phyloP scores from a whole-genome alignment of 345 rosid genomes.

The Fremontodendron californicum region DNA sequence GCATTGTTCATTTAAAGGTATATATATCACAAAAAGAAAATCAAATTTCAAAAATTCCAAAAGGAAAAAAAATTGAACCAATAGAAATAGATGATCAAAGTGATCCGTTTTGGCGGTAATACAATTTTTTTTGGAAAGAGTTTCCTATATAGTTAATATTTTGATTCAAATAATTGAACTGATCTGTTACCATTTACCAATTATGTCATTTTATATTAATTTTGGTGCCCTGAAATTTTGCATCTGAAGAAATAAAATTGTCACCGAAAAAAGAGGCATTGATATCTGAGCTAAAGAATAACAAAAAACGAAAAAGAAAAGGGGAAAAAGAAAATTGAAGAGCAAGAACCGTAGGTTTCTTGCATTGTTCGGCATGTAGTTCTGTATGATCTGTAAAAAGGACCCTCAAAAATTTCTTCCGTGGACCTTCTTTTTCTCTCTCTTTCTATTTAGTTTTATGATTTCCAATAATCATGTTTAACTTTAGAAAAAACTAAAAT shows the following conservation, averaged over 20 bases:
- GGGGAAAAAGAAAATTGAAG: background rate
- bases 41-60: background rate
- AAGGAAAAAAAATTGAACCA: background rate
- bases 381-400: constrained; percentile 15
- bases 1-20: constrained; percentile 92
- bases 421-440: background rate
- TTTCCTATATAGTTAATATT: constrained; percentile 21
- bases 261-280: constrained; percentile 28
- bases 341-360: constrained; percentile 31
- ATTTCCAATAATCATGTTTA: constrained; percentile 18
- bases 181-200: background rate
- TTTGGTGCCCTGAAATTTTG: constrained; percentile 10
- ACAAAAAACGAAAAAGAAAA: background rate
- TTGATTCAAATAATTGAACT: constrained; percentile 24
- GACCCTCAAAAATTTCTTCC: background rate
- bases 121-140: background rate
- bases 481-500: background rate
- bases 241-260: constrained; percentile 3
- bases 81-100: background rate
- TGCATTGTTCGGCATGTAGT: constrained; percentile 28
- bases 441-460: constrained; percentile 14
- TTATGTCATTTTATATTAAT: constrained; percentile 21
- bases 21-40: background rate
- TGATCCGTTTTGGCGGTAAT: constrained; percentile 24
- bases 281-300: constrained; percentile 45